Percentiles rank a stretch among this genome's conserved stretches.
phyloP scores from a whole-genome alignment of 352 stramenopile species.

The Achlya hypogyna region DNA sequence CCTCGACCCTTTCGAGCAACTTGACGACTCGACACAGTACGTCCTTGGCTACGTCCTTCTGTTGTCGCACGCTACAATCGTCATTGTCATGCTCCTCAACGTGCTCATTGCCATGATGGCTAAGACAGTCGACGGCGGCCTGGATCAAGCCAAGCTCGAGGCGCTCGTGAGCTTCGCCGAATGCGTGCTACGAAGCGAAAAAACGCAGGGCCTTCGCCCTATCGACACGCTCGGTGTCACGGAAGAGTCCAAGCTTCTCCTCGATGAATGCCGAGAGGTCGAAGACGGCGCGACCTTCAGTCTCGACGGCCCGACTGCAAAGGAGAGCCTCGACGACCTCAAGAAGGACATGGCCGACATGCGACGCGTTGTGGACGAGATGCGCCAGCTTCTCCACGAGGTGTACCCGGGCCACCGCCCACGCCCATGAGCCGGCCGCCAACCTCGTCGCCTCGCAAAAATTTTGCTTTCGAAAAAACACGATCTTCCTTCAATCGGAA shows the following conservation, averaged over 20 bases:
- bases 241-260: neutral
- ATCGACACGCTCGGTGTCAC: neutral
- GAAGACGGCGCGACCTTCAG: neutral
- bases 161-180: constrained; percentile 8
- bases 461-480: too few relatives aligned
- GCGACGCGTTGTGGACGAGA: neutral
- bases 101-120: constrained; percentile 16
- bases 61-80: neutral
- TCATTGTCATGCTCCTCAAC: constrained; percentile 11
- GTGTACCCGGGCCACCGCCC: neutral
- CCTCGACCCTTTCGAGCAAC: neutral
- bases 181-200: constrained; percentile 1
- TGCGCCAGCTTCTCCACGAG: neutral
- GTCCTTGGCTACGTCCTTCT: neutral
- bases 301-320: neutral
- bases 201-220: neutral
- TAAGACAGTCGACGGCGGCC: constrained; percentile 8
- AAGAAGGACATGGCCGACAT: neutral
- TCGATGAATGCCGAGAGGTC: neutral
- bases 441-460: too few relatives aligned
- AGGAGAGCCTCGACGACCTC: neutral
- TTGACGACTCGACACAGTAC: neutral
- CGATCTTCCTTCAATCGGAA: too few relatives aligned
- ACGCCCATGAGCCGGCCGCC: too few relatives aligned
- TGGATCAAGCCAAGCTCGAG: neutral